Evolutionary conservation across 179 eudicot genomes (phyloP).

Genomic region (Silene vulgaris): DNA sequence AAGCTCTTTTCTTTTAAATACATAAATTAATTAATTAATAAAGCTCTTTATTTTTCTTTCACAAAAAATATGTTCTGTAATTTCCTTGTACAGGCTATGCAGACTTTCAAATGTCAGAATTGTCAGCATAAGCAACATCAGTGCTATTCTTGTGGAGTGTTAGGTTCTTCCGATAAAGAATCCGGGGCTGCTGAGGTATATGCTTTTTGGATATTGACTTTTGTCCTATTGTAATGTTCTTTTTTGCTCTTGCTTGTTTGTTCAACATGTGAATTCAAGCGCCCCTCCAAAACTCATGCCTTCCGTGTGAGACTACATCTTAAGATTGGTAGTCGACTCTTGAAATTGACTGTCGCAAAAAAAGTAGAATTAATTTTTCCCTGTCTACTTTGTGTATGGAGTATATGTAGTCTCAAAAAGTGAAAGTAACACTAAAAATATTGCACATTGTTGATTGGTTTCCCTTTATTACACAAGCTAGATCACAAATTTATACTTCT

Average conservation of each 20-base stretch:
- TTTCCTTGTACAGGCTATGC: slow-evolving; percentile 44
- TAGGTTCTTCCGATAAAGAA: slow-evolving; percentile 84
- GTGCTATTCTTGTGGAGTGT: slow-evolving; percentile 71
- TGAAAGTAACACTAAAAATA: no score
- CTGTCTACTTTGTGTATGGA: no score
- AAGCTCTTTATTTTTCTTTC: not conserved
- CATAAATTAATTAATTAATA: not conserved
- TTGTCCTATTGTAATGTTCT: not conserved
- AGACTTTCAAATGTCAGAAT: slow-evolving; percentile 56
- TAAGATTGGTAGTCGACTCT: no score
- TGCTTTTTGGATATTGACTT: not conserved
- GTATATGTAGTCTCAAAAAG: no score
- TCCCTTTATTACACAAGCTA: no score
- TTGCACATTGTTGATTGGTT: no score
- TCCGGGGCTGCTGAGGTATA: slow-evolving; percentile 74
- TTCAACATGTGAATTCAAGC: not conserved
- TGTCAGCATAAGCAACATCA: slow-evolving; percentile 71
- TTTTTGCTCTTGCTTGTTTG: slow-evolving; percentile 11
- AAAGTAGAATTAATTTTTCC: no score
- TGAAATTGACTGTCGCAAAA: no score
- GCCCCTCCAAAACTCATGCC: not conserved
- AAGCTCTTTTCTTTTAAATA: not conserved
- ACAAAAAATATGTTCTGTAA: slow-evolving; percentile 1
- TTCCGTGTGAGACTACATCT: no score
- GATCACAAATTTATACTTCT: no score